Evolutionary conservation across 2,329 filamentous ascomycete genomes (phyloP), one percentile per base, ranked within the genome.

Genomic region (Aspergillus tanneri): DNA sequence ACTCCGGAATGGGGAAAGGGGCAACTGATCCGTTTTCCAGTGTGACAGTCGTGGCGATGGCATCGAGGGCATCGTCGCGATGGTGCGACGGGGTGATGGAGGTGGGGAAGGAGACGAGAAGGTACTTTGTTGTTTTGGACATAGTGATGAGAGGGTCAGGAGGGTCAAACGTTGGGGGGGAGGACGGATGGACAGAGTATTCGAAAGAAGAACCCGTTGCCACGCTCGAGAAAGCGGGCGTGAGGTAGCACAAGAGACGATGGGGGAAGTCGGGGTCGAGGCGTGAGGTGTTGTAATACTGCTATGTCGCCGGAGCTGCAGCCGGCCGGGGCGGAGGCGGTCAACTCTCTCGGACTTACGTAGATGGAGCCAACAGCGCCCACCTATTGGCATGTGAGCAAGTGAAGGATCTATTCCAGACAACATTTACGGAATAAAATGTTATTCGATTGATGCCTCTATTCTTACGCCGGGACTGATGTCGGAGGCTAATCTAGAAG

Each of bases 101-200:
- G 58, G 88, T 85, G 50, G 93, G 93, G 54, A 99, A 81, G 54
- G 93, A 97, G 60, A 97, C 80, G 64, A 97, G 82, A 61, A 91
- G 82, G 77, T 95, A 97, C 65, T 84, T 90, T 51, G 62, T 62
- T 48, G 65, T 61, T 58, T 73, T 72, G 52, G 72, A 73, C 72
- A 75, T 75, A 47, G 49, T 61, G 58, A 21, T n/a, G 27, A 12
- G 19, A n/a, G 9, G 11, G 41, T 12, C 25, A 10, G 27, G 28
- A n/a, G 5, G 7, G 12, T 5, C 14, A 6, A 11, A 10, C 18
- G 19, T 16, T 16, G 16, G 11, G 12, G 28, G 28, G 7, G 19
- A 21, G 10, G n/a, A 43, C 11, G 14, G 25, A 24, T 27, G 23
- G 18, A 14, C 22, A n/a, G 36, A 23, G 16, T 28, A 37, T n/a